Base-by-base conservation (phyloP, 331 rosid genomes). In the Rosa hybrid region DNA sequence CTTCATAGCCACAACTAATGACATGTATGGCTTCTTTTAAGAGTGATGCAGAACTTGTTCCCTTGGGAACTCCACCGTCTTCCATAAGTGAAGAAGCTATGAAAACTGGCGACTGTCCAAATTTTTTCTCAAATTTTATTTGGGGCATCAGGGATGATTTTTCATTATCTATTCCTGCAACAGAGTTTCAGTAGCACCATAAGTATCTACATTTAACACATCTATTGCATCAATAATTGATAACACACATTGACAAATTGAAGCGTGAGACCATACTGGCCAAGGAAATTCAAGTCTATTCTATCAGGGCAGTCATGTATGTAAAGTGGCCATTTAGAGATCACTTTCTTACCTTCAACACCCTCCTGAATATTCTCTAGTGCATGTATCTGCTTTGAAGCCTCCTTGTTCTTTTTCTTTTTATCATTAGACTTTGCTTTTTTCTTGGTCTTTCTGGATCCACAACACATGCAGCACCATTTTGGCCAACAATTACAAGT, bases 1-100 rank as follows among this genome's bases (percentile, higher is more conserved):
- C 97, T 81, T 94, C 98, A 68, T 88, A 94, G 69, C 97, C 89
- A 59, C 96, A 92, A 53, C 94, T 94, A 81, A 94, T 92, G 73
- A 92, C 97, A 64, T 94, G 98, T 74, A 94, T 94, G 81, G 96
- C 94, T 89, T 94, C 98, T 72, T 91, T 92, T 78, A 94, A 90
- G 30, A 92, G 90, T 8, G 91, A 90, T 80, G 97, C 92, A 46
- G 93, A 88, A 48, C 80, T 82, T 50, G 84, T 89, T 78, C 91
- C 87, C 83, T 82, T 84, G 2, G 90, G 81, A 75, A 81, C 86
- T 78, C 90, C 96, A 46, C 93, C 97, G 14, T 89, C 86, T 79
- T 71, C 89, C 84, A 85, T 78, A 14, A 86, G 91, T 45, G 87
- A 88, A 6, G 97, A 86, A 78, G 97, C 91, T 38, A 94, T 88